Percentiles rank a stretch among this genome's conserved stretches.
Conservation (phyloP, 352 stramenopile genomes). For the Pythium insidiosum region DNA sequence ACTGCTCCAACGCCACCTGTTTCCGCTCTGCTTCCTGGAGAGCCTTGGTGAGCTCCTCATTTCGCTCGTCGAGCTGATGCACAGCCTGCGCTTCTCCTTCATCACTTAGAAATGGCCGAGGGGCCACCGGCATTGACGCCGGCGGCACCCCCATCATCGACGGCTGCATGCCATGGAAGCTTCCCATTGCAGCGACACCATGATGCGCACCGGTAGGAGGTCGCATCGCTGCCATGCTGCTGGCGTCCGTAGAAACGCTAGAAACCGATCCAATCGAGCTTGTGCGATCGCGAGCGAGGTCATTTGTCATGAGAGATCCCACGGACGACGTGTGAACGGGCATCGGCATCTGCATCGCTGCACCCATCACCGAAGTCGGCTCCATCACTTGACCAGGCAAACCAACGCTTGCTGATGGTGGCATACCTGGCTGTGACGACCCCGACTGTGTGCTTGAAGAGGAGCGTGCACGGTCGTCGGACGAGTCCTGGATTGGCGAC, state of each 20-base stretch:
- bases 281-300: slow-evolving; percentile 9
- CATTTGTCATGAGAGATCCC: too few relatives aligned
- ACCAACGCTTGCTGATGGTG: too few relatives aligned
- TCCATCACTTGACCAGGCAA: too few relatives aligned
- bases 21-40: slow-evolving; percentile 50
- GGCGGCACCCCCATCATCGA: too few relatives aligned
- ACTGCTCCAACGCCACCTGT: slow-evolving; percentile 46
- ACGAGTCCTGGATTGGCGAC: too few relatives aligned
- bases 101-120: slow-evolving; percentile 51
- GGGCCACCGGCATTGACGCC: not conserved
- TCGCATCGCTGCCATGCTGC: not conserved
- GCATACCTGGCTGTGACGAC: too few relatives aligned
- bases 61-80: slow-evolving; percentile 45
- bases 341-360: too few relatives aligned
- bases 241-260: slow-evolving; percentile 13
- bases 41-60: slow-evolving; percentile 30
- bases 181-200: slow-evolving; percentile 14
- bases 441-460: too few relatives aligned
- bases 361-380: too few relatives aligned
- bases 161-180: slow-evolving; percentile 7
- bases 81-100: slow-evolving; percentile 46
- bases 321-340: too few relatives aligned
- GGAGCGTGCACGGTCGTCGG: too few relatives aligned
- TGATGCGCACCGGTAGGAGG: not conserved
- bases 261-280: slow-evolving; percentile 11